Base-by-base conservation (phyloP, 2,329 filamentous ascomycete species). In the Helotiales sp. region DNA sequence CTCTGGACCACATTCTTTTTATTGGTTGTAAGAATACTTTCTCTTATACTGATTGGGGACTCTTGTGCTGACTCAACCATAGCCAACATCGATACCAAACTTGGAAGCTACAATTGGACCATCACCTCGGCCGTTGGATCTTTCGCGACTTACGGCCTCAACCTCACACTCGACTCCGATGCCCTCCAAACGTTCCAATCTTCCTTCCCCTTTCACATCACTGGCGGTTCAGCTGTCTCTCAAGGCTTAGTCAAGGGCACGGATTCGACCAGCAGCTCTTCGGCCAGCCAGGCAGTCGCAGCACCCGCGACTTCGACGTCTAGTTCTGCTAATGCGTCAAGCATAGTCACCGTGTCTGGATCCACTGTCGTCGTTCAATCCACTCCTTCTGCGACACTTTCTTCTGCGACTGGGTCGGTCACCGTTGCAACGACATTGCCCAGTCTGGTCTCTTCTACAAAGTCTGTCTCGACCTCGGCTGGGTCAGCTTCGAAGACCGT, bases 21-120 rank as follows among this genome's bases (percentile, higher is more conserved):
- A 33, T 57, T n/a, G 54, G 22, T 22, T 40, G 54, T 57, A 57
- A 44, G 40, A n/a, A n/a, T n/a, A n/a, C n/a, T n/a, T n/a, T n/a
- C n/a, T n/a, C n/a, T n/a, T n/a, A 13, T 24, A 27, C 12, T 1
- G 15, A 15, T 25, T 10, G 9, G 15, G 27, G 22, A 44, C 3
- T 10, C 5, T 5, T 44, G 3, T 25, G 1, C 27, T 49, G 13
- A 44, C 13, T 44, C 13, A 6, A 22, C 30, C 8, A 27, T 29
- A 57, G 54, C 48, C 13, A n/a, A n/a, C 3, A 48, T 57, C 25
- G n/a, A 27, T 15, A 25, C 48, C 12, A n/a, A 19, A 12, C 24
- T 24, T 2, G 48, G 40, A 2, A 17, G 34, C 2, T 57, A 27
- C n/a, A 19, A 31, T 15, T 57, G 54, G 54, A n/a, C 40, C 9